phyloP scores from a whole-genome alignment of 1,139 yeast genomes.

The Hansenula anomala region DNA sequence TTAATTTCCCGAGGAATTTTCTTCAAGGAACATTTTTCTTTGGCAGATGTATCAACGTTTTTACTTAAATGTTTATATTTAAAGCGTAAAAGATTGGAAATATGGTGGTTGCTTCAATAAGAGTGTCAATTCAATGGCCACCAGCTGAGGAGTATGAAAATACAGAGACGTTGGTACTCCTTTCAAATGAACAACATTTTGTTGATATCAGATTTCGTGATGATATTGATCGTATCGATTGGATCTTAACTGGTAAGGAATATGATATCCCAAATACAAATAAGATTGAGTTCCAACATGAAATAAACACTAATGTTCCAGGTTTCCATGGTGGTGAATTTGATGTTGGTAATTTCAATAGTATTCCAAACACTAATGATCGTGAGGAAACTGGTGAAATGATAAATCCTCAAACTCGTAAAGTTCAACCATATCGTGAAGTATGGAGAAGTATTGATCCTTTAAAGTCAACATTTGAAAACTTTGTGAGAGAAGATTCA shows the following conservation, averaged over 20 bases:
- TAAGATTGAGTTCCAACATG: slow-evolving; percentile 35
- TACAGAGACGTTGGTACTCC: slow-evolving; percentile 49
- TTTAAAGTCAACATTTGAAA: slow-evolving; percentile 26
- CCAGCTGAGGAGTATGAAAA: slow-evolving; percentile 38
- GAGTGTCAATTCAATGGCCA: slow-evolving; percentile 48
- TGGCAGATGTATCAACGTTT: too few relatives aligned
- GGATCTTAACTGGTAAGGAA: slow-evolving; percentile 40
- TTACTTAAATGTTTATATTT: too few relatives aligned
- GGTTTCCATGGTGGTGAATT: slow-evolving; percentile 20
- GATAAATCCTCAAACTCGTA: slow-evolving; percentile 43
- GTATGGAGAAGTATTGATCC: slow-evolving; percentile 55
- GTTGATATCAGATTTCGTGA: slow-evolving; percentile 37
- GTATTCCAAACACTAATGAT: slow-evolving; percentile 31
- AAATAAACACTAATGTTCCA: slow-evolving; percentile 34
- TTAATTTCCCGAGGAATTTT: too few relatives aligned
- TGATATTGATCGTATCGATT: slow-evolving; percentile 32
- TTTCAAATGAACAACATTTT: slow-evolving; percentile 28
- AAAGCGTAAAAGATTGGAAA: too few relatives aligned
- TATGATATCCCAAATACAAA: slow-evolving; percentile 8
- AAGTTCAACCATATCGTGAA: slow-evolving; percentile 44
- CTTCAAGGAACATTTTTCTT: too few relatives aligned
- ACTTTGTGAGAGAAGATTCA: slow-evolving; percentile 22
- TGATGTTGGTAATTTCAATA: slow-evolving; percentile 44
- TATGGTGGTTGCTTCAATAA: background rate
- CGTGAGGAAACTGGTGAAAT: slow-evolving; percentile 51